Evolutionary conservation across 345 rosid species (phyloP), one percentile per base, ranked within the genome.

Genomic region (Rhodamnia rubescens): DNA sequence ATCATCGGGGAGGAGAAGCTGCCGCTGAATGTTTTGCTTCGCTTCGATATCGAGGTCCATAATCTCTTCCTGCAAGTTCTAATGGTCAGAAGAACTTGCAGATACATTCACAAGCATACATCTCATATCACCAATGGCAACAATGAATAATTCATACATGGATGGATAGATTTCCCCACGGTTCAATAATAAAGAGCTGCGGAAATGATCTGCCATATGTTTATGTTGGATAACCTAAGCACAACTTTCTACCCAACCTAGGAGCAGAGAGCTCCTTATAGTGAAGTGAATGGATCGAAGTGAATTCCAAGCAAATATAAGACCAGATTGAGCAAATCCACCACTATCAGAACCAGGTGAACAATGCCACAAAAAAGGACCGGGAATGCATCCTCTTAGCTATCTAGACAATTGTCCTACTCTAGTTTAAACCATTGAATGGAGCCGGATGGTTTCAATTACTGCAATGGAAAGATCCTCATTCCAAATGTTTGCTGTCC

Each of bases 1-100:
- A 89, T 93, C 96, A 83, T 94, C 96, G 5, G 99, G 98, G 44
- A 88, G 92, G 47, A 93, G 89, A 49, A 96, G 95, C 64, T 84
- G 87, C 82, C 86, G 88, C 84, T 82, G 91, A 27, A 87, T 86
- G 85, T 53, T 47, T 82, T 88, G 91, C 86, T 88, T 89, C 54
- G 84, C 87, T 84, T 61, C 93, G n/a, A 89, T 88, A 4, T 85
- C 82, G 83, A 85, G 88, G 87, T 90, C 84, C 53, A 90, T n/a
- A 53, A 97, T 83, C 87, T 91, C 94, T 92, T 95, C 99, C 98
- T 95, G 93, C 88, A 83, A 87, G 54, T 44, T 82, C 44, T 16
- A 55, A 84, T 18, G 40, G 11, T 83, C 50, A n/a, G 5, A 83
- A 50, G 59, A 21, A 58, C 44, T 36, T 20, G 69, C 78, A 36